Percentiles rank a stretch among this genome's conserved stretches.
phyloP scores from a whole-genome alignment of 257 asterid species.

The Gentiana dahurica region DNA sequence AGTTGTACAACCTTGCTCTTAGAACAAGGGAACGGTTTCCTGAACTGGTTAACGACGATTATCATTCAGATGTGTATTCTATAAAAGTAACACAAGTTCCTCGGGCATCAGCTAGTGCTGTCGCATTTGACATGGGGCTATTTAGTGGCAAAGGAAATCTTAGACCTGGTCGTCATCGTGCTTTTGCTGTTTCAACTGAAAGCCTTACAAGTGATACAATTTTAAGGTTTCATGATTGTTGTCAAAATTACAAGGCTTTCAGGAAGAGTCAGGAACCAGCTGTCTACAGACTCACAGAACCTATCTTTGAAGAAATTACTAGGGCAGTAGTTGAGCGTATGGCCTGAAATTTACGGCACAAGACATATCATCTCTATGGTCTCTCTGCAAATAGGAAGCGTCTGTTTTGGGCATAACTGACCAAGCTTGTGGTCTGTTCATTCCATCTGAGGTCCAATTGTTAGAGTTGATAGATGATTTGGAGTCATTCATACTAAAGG shows the following conservation, averaged over 20 bases:
- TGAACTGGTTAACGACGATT: conserved; percentile 57
- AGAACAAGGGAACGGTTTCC: conserved; percentile 68
- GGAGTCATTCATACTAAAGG: conserved; percentile 77
- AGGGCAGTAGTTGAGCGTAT: conserved; percentile 44
- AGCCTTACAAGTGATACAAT: conserved; percentile 88
- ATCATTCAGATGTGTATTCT: conserved; percentile 80
- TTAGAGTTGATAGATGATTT: conserved; percentile 96
- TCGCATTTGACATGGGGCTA: conserved; percentile 95
- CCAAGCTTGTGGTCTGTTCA: conserved; percentile 88
- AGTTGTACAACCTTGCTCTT: conserved; percentile 70
- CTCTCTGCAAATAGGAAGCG: conserved; percentile 97
- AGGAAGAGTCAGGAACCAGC: conserved; percentile 83
- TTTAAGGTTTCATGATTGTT: conserved; percentile 93
- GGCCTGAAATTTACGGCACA: conserved; percentile 59
- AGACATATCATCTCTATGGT: conserved; percentile 80
- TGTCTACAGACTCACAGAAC: conserved; percentile 69
- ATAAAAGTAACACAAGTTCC: conserved; percentile 87
- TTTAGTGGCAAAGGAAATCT: conserved; percentile 76
- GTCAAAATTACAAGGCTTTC: conserved; percentile 88
- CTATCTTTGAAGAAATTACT: conserved; percentile 54
- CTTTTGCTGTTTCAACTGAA: conserved; percentile 90
- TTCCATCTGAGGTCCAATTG: conserved; percentile 67
- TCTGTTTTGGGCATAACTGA: conserved; percentile 60
- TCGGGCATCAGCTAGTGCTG: conserved; percentile 97
- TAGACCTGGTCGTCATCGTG: conserved; percentile 76